Evolutionary conservation across 192 early-diverging fungal species (phyloP).

Genomic region (Chytriomyces sp.): DNA sequence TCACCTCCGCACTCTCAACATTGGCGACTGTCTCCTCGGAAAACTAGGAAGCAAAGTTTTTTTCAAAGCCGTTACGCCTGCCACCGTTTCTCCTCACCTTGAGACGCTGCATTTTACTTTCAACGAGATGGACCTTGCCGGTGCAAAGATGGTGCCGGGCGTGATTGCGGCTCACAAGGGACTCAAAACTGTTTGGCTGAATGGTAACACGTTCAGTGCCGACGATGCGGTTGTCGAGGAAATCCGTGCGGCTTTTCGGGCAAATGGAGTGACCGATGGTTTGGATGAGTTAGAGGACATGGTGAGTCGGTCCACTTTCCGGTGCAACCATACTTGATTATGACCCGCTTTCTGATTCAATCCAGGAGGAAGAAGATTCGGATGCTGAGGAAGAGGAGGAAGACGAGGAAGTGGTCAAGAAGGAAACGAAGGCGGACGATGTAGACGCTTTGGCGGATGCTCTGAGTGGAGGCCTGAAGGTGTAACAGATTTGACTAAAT

Average conservation of each 20-base stretch:
- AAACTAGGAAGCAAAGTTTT: slow-evolving; percentile 71
- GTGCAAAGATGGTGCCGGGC: slow-evolving; percentile 64
- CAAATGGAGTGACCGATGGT: slow-evolving; percentile 73
- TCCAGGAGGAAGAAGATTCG: slow-evolving; percentile 58
- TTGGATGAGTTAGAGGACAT: slow-evolving; percentile 96
- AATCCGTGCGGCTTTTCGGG: slow-evolving; percentile 69
- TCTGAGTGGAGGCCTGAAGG: slow-evolving; percentile 7
- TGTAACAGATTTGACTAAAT: too few species aligned
- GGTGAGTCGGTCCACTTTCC: slow-evolving; percentile 35
- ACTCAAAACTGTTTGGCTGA: slow-evolving; percentile 75
- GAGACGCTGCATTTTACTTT: slow-evolving; percentile 75
- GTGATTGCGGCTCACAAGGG: slow-evolving; percentile 66
- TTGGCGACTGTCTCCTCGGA: slow-evolving; percentile 89
- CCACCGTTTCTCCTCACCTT: slow-evolving; percentile 49
- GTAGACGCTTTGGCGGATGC: slow-evolving; percentile 32
- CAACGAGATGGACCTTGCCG: slow-evolving; percentile 86
- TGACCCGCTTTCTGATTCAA: neutral
- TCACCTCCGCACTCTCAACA: slow-evolving; percentile 75
- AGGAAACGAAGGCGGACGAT: slow-evolving; percentile 38
- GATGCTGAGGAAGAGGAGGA: slow-evolving; percentile 50
- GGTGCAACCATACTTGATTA: neutral
- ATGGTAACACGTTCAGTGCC: slow-evolving; percentile 89
- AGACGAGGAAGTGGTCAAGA: slow-evolving; percentile 49
- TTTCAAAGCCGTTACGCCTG: slow-evolving; percentile 61
- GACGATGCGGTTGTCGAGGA: slow-evolving; percentile 76